phyloP scores from a whole-genome alignment of 805 yeast species.

The Sugiyamaella floridensis region DNA sequence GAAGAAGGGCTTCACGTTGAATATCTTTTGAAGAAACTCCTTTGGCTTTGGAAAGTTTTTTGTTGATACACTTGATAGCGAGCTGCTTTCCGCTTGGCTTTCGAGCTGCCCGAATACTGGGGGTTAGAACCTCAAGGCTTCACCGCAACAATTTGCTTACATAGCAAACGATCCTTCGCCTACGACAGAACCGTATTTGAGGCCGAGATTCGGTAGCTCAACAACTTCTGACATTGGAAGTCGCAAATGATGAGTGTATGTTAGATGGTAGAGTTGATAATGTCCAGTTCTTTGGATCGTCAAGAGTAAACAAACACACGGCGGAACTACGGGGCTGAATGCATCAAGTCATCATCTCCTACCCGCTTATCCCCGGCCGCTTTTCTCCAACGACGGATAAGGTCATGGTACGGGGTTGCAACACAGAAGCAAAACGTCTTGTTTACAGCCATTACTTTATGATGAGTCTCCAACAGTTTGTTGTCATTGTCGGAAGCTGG shows the following conservation, averaged over 20 bases:
- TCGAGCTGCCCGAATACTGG: constrained; percentile 46
- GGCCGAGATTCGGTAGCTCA: constrained; percentile 6
- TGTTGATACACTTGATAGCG: constrained; percentile 54
- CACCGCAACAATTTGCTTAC: constrained; percentile 24
- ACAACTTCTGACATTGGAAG: not conserved
- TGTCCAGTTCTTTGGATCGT: not conserved
- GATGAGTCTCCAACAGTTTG: no score
- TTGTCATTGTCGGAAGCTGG: not conserved
- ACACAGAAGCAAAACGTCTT: no score
- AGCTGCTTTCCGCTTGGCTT: constrained; percentile 35
- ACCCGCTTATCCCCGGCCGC: no score
- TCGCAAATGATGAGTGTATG: not conserved
- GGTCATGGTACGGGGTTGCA: no score
- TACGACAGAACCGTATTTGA: constrained; percentile 41
- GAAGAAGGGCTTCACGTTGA: constrained; percentile 49
- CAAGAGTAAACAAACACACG: not conserved
- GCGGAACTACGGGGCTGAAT: not conserved
- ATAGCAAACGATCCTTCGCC: constrained; percentile 68
- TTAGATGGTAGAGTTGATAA: no score
- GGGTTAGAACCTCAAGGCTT: not conserved
- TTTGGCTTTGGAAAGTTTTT: constrained; percentile 14
- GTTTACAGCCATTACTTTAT: no score
- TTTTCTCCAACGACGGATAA: no score
- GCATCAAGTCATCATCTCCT: not conserved
- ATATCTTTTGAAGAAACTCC: constrained; percentile 10